phyloP scores from a whole-genome alignment of 768 basidiomycete genomes.

The Auricularia cornea region DNA sequence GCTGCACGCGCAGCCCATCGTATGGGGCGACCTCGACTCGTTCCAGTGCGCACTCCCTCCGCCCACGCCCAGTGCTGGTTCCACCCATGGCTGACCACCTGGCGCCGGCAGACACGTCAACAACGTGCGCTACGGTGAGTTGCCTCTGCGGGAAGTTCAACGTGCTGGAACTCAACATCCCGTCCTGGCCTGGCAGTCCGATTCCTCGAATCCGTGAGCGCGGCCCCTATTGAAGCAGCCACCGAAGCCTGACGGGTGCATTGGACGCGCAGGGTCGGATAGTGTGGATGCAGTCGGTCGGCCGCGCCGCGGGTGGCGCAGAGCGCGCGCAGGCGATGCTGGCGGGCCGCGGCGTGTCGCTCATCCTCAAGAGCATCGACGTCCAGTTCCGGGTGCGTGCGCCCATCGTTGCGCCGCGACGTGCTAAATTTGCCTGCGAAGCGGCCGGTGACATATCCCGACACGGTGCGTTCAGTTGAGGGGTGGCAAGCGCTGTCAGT shows the following conservation, averaged over 20 bases:
- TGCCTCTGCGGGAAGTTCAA: not conserved
- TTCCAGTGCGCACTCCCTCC: conserved; percentile 3
- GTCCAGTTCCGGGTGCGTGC: conserved; percentile 8
- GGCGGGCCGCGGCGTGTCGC: conserved; percentile 6
- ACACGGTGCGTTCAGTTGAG: conserved; percentile 2
- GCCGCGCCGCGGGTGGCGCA: conserved; percentile 3
- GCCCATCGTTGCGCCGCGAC: not conserved
- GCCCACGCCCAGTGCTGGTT: too few relatives aligned
- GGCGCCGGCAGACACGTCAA: conserved; percentile 11
- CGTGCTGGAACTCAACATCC: not conserved
- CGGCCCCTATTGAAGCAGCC: too few relatives aligned
- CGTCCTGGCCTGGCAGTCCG: not conserved
- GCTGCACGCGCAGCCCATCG: conserved; percentile 11
- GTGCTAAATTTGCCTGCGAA: not conserved
- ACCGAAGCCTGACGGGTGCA: not conserved
- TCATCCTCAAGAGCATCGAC: conserved; percentile 12
- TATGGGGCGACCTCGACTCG: conserved; percentile 12
- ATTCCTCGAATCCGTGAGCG: conserved; percentile 7
- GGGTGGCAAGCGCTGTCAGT: not conserved
- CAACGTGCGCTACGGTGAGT: conserved; percentile 12
- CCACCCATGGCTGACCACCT: too few relatives aligned
- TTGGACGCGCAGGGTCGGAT: conserved; percentile 14
- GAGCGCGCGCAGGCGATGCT: conserved; percentile 6
- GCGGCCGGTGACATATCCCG: conserved; percentile 12
- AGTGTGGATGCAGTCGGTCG: conserved; percentile 10